Evolutionary conservation across 1,284 basidiomycete genomes (phyloP).

Genomic region (Tilletia indica): DNA sequence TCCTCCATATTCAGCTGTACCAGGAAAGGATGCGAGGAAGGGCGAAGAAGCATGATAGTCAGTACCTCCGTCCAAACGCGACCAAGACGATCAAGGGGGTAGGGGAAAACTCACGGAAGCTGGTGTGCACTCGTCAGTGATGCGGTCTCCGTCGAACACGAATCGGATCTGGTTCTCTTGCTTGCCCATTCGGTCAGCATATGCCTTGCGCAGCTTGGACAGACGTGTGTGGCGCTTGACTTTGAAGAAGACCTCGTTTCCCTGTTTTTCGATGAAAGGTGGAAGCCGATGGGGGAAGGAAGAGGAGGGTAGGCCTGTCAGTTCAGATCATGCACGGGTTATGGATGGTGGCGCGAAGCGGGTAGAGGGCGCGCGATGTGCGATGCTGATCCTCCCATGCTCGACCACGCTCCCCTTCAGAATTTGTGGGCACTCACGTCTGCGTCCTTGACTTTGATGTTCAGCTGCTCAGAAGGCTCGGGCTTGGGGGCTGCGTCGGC

Average conservation of each 20-base stretch:
- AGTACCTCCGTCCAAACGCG: background rate
- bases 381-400: too few relatives aligned
- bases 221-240: conserved; percentile 92
- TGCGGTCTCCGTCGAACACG: conserved; percentile 53
- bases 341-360: too few relatives aligned
- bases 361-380: too few relatives aligned
- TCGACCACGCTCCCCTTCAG: too few relatives aligned
- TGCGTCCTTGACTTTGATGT: conserved; percentile 56
- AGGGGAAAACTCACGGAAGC: conserved; percentile 33
- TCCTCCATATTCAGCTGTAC: conserved; percentile 53
- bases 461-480: conserved; percentile 52
- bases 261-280: conserved; percentile 50
- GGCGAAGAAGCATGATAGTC: background rate
- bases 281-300: too few relatives aligned
- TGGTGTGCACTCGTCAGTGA: conserved; percentile 53
- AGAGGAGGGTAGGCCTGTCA: too few relatives aligned
- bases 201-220: conserved; percentile 87
- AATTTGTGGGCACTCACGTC: conserved; percentile 22
- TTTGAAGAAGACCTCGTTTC: conserved; percentile 96
- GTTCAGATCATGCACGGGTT: too few relatives aligned
- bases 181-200: conserved; percentile 89
- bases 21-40: background rate
- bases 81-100: background rate
- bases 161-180: conserved; percentile 53
- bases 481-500: conserved; percentile 41